Conservation (phyloP, 2,329 filamentous ascomycete genomes). For the Thelonectria discophora region DNA sequence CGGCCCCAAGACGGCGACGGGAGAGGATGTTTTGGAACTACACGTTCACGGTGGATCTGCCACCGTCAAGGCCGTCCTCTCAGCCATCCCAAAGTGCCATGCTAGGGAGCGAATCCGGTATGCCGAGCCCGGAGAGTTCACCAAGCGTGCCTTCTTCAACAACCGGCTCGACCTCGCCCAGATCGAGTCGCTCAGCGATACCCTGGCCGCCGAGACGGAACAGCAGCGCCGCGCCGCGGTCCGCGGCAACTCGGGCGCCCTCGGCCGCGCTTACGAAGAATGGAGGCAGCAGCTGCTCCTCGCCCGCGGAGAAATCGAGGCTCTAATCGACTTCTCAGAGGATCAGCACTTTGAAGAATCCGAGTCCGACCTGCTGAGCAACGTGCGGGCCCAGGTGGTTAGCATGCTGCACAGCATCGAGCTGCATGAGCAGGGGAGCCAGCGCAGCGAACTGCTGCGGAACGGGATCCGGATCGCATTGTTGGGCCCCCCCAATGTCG, state of each 20-base stretch:
- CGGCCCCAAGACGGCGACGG: slow-evolving; percentile 82
- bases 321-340: slow-evolving; percentile 95
- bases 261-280: slow-evolving; percentile 79
- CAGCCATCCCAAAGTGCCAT: slow-evolving; percentile 72
- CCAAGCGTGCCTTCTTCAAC: slow-evolving; percentile 89
- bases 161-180: slow-evolving; percentile 86
- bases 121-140: slow-evolving; percentile 96
- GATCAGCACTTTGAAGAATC: slow-evolving; percentile 97
- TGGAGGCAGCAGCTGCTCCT: slow-evolving; percentile 83
- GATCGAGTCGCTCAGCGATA: slow-evolving; percentile 72
- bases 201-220: slow-evolving; percentile 79
- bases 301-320: slow-evolving; percentile 90
- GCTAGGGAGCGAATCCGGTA: slow-evolving; percentile 69
- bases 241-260: slow-evolving; percentile 73
- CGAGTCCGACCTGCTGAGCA: slow-evolving; percentile 73
- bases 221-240: slow-evolving; percentile 90
- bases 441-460: slow-evolving; percentile 82
- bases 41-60: slow-evolving; percentile 94
- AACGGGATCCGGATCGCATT: slow-evolving; percentile 88
- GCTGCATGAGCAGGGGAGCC: slow-evolving; percentile 78
- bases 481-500: slow-evolving; percentile 90
- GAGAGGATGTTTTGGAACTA: slow-evolving; percentile 90
- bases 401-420: slow-evolving; percentile 70
- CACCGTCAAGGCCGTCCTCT: slow-evolving; percentile 85
- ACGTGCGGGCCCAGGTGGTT: slow-evolving; percentile 72